Evolutionary conservation across 2,329 filamentous ascomycete genomes (phyloP).

Genomic region (Xylaria sp.): DNA sequence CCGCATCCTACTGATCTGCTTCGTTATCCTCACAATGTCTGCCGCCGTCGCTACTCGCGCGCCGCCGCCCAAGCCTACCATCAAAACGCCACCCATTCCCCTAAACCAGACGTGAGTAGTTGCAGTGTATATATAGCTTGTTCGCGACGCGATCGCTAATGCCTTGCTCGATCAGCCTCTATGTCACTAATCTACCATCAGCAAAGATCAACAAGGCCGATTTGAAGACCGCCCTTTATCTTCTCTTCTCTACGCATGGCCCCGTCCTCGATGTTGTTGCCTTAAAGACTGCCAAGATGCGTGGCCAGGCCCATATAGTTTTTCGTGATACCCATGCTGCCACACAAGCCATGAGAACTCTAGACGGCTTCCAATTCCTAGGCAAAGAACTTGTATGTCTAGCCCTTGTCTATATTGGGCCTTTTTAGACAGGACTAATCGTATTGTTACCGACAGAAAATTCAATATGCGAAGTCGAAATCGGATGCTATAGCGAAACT

Average conservation of each 20-base stretch:
- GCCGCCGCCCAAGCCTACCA: slow-evolving; percentile 39
- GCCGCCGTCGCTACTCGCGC: slow-evolving; percentile 37
- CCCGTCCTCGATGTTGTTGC: slow-evolving; percentile 90
- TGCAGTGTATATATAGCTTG: slow-evolving; percentile 1
- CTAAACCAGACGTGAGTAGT: slow-evolving; percentile 78
- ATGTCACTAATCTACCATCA: slow-evolving; percentile 83
- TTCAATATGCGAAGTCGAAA: slow-evolving; percentile 88
- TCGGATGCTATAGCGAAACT: slow-evolving; percentile 89
- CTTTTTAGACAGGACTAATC: slow-evolving; percentile 22
- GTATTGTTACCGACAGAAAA: slow-evolving; percentile 64
- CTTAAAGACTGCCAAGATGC: slow-evolving; percentile 88
- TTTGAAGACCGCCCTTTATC: slow-evolving; percentile 85
- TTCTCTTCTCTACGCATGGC: slow-evolving; percentile 92
- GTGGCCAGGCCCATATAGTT: slow-evolving; percentile 92
- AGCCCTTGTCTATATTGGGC: no score
- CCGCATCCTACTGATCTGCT: neutral
- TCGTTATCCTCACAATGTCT: slow-evolving; percentile 41
- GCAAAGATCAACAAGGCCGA: slow-evolving; percentile 91
- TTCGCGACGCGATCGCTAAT: slow-evolving; percentile 15
- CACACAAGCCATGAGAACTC: slow-evolving; percentile 87
- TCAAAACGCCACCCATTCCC: slow-evolving; percentile 61
- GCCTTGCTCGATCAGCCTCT: slow-evolving; percentile 66
- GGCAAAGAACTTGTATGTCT: slow-evolving; percentile 80
- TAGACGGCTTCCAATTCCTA: slow-evolving; percentile 86
- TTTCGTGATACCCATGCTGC: slow-evolving; percentile 90